Percentiles rank a stretch among this genome's conserved stretches.
Evolutionary conservation across 1,139 yeast species (phyloP).

Genomic region (Eremothecium gossypii): DNA sequence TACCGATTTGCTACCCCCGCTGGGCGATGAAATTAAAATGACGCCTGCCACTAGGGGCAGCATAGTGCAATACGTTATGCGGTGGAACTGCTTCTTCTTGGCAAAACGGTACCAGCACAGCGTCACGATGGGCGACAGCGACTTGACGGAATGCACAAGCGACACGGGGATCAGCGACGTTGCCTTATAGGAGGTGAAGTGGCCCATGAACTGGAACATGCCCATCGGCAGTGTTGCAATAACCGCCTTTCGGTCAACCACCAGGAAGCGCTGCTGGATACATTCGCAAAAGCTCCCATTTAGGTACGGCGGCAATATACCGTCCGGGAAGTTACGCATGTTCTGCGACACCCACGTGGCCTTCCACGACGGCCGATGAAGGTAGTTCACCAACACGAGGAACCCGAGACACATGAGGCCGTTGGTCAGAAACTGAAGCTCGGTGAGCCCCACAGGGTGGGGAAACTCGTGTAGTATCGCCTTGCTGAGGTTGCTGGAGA

Average conservation of each 20-base stretch:
- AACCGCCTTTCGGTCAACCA: conserved; percentile 34
- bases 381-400: conserved; percentile 18
- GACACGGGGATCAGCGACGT: conserved; percentile 84
- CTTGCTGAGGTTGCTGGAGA: conserved; percentile 76
- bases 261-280: conserved; percentile 24
- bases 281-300: conserved; percentile 24
- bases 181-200: conserved; percentile 81
- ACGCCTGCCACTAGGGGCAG: conserved; percentile 75
- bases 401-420: conserved; percentile 40
- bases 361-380: conserved; percentile 15
- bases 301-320: conserved; percentile 43
- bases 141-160: conserved; percentile 84
- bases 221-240: conserved; percentile 87
- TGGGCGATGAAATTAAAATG: conserved; percentile 51
- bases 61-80: conserved; percentile 66
- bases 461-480: conserved; percentile 57
- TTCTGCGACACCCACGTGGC: conserved; percentile 9
- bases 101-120: conserved; percentile 66
- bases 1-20: conserved; percentile 8
- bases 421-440: conserved; percentile 71
- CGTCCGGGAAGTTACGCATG: conserved; percentile 41
- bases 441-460: conserved; percentile 78
- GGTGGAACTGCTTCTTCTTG: conserved; percentile 47
- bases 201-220: conserved; percentile 81
- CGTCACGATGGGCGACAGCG: conserved; percentile 79